A percentile compares a stretch with the other conserved stretches of the same genome.
Evolutionary conservation across 148 eudicot species (phyloP).

Genomic region (Vaccinium vitisidaea): DNA sequence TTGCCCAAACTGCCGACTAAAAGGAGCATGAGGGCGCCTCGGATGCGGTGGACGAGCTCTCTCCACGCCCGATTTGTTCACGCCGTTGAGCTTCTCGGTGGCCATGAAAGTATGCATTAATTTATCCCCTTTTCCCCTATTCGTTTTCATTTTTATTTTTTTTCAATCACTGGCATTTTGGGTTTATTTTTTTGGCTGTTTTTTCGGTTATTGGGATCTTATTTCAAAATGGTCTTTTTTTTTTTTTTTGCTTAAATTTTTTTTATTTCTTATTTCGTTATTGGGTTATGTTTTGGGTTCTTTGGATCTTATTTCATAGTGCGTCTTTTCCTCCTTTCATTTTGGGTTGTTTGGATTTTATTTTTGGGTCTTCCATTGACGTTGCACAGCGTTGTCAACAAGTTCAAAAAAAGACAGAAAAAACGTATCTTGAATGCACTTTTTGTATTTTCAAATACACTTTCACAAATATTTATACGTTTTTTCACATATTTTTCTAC

Average conservation of each 20-base stretch:
- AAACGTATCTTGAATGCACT: too few relatives aligned
- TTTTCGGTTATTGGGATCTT: not conserved
- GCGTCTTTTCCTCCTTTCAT: not conserved
- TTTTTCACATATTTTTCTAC: too few relatives aligned
- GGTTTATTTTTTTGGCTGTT: too few relatives aligned
- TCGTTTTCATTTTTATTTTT: too few relatives aligned
- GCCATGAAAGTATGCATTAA: slow-evolving; percentile 49
- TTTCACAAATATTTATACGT: too few relatives aligned
- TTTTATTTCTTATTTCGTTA: not conserved
- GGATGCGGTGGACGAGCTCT: slow-evolving; percentile 59
- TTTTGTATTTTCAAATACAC: too few relatives aligned
- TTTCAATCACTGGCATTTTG: too few relatives aligned
- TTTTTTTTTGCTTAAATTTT: not conserved
- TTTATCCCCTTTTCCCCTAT: not conserved
- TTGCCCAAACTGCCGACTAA: slow-evolving; percentile 42
- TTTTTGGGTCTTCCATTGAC: not conserved
- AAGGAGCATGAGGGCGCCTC: slow-evolving; percentile 54
- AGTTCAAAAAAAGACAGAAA: too few relatives aligned
- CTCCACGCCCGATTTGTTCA: slow-evolving; percentile 56
- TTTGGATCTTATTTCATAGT: not conserved
- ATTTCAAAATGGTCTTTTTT: not conserved
- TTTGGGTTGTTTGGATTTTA: not conserved
- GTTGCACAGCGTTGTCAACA: too few relatives aligned
- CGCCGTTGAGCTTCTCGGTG: slow-evolving; percentile 63
- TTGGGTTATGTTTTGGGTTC: not conserved